A percentile compares a stretch with the other conserved stretches of the same genome.
Conservation (phyloP, 2,329 filamentous ascomycete species). For the Penicillium palitans region DNA sequence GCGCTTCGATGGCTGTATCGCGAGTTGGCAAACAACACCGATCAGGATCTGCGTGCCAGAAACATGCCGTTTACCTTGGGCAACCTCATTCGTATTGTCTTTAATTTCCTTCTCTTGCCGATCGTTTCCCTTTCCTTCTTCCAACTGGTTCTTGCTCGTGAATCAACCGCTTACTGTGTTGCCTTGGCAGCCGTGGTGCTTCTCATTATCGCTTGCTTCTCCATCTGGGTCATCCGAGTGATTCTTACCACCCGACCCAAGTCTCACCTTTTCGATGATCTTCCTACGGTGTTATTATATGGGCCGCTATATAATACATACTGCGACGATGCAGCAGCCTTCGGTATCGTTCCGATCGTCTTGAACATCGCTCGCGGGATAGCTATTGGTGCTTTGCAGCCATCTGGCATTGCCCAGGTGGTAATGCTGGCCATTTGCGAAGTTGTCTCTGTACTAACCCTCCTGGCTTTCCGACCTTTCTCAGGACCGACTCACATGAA, state of each 20-base stretch:
- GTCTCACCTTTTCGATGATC: slow-evolving; percentile 86
- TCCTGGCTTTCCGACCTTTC: slow-evolving; percentile 89
- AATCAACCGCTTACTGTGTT: slow-evolving; percentile 69
- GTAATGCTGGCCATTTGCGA: slow-evolving; percentile 92
- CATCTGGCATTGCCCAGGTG: slow-evolving; percentile 88
- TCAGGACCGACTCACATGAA: slow-evolving; percentile 95
- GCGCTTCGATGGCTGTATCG: slow-evolving; percentile 73
- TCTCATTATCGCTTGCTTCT: slow-evolving; percentile 69
- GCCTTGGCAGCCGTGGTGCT: slow-evolving; percentile 75
- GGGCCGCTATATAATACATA: slow-evolving; percentile 97
- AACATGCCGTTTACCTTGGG: slow-evolving; percentile 84
- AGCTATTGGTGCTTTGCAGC: slow-evolving; percentile 88
- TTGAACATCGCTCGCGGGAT: slow-evolving; percentile 84
- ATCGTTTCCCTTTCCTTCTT: slow-evolving; percentile 85
- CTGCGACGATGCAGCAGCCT: slow-evolving; percentile 86
- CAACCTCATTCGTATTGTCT: slow-evolving; percentile 78
- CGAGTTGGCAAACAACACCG: slow-evolving; percentile 66
- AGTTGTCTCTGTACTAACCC: slow-evolving; percentile 80
- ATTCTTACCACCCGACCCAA: slow-evolving; percentile 80
- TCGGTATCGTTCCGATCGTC: slow-evolving; percentile 81
- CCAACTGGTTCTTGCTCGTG: slow-evolving; percentile 74
- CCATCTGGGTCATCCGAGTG: slow-evolving; percentile 75
- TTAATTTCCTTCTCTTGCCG: slow-evolving; percentile 89
- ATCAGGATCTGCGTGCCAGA: slow-evolving; percentile 87
- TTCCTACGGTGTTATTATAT: slow-evolving; percentile 84